Conservation (phyloP, 352 stramenopile genomes). For the Globisporangium paroecandrum region DNA sequence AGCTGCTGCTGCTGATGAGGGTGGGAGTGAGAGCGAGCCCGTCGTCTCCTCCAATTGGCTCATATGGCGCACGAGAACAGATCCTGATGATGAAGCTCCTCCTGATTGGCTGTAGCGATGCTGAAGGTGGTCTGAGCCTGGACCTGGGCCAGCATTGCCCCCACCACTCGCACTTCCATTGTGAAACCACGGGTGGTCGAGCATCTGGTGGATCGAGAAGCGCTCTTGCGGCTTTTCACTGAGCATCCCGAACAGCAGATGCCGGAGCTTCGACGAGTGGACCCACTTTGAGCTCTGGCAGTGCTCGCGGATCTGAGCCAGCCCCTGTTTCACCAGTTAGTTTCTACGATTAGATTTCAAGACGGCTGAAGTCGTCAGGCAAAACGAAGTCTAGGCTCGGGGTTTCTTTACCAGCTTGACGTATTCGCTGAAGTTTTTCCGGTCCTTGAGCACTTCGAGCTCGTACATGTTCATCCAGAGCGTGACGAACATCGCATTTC, state of each 20-base stretch:
- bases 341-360: not conserved
- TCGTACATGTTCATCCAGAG: conserved; percentile 87
- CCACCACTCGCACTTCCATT: not conserved
- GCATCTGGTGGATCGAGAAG: conserved; percentile 40
- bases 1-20: not conserved
- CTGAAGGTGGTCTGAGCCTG: not conserved
- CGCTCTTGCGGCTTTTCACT: conserved; percentile 33
- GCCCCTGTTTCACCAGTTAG: conserved; percentile 19
- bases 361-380: not conserved
- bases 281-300: conserved; percentile 38
- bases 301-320: conserved; percentile 27
- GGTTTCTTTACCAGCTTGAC: conserved; percentile 21
- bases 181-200: conserved; percentile 51
- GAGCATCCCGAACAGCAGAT: conserved; percentile 43
- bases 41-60: not conserved
- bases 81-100: not conserved
- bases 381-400: not conserved
- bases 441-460: conserved; percentile 70
- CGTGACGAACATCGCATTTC: conserved; percentile 73
- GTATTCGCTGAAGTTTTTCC: conserved; percentile 35
- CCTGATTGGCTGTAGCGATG: not conserved
- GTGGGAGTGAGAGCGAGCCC: not conserved
- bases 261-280: conserved; percentile 43
- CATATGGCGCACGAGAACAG: conserved; percentile 10
- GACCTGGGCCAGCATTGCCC: not conserved